A percentile compares a stretch with the other conserved stretches of the same genome.
These are phyloP conservation scores for Aristolochia contorta DNA, from an alignment of 164 flowering plant genomes.

Conservation along the genomic window DNA sequence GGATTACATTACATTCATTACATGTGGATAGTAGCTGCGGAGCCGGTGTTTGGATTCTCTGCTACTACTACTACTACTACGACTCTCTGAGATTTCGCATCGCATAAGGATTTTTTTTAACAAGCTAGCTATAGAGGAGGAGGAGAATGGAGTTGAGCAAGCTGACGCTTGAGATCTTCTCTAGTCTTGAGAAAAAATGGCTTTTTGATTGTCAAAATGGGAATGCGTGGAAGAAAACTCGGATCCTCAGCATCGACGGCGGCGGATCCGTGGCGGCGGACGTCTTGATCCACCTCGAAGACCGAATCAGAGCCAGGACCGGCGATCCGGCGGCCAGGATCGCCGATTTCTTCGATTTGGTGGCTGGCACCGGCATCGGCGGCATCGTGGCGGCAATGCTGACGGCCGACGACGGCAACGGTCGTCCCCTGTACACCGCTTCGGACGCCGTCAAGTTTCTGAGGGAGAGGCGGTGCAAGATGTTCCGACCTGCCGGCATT, in stretches of 20 bases:
- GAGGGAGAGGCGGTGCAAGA: constrained; percentile 6
- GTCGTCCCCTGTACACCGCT: constrained; percentile 36
- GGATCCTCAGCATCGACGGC: constrained; percentile 39
- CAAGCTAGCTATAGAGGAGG: no score
- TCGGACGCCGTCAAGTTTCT: constrained; percentile 23
- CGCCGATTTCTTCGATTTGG: constrained; percentile 40
- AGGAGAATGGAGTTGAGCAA: constrained; percentile 17
- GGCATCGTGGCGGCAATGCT: constrained; percentile 37
- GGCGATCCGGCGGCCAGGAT: constrained; percentile 28
- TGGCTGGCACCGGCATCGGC: constrained; percentile 46
- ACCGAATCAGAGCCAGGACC: constrained; percentile 24
- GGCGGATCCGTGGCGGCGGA: constrained; percentile 33
- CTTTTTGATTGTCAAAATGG: constrained; percentile 15
- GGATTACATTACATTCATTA: not conserved
- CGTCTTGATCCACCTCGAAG: constrained; percentile 28
- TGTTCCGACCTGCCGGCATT: constrained; percentile 17
- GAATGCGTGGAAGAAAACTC: constrained; percentile 14
- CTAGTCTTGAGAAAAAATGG: constrained; percentile 36
- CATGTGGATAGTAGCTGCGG: not conserved
- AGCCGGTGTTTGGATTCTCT: no score
- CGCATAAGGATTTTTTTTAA: not conserved
- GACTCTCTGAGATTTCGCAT: not conserved
- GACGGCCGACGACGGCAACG: constrained; percentile 28
- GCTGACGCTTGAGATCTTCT: constrained; percentile 30
- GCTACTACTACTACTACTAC: no score